These are phyloP conservation scores for Albugo candida DNA, from an alignment of 352 stramenopile species.

Conservation along the genomic window DNA sequence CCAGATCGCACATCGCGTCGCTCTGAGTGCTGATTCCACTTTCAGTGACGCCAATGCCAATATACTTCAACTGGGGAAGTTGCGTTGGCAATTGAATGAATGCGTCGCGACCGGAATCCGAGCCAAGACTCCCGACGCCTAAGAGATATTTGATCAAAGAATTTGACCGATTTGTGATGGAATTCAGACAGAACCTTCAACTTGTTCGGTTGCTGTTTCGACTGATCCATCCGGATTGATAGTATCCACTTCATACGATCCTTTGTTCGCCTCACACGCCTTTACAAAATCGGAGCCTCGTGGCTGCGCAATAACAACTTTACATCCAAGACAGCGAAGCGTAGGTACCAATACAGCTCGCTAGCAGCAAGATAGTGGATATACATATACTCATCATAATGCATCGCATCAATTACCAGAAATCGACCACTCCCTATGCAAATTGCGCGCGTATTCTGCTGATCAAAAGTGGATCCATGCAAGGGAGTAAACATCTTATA, in stretches of 20 bases:
- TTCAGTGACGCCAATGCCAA: conserved; percentile 52
- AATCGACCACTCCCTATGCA: conserved; percentile 60
- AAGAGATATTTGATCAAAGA: neutral
- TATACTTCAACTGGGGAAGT: conserved; percentile 19
- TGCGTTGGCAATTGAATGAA: conserved; percentile 21
- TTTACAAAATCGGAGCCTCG: conserved; percentile 30
- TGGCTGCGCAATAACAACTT: conserved; percentile 43
- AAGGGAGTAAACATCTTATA: neutral
- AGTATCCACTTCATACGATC: conserved; percentile 46
- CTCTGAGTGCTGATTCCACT: conserved; percentile 15
- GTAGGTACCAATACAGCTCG: conserved; percentile 39
- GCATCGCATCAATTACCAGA: conserved; percentile 15
- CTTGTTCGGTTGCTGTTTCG: conserved; percentile 15
- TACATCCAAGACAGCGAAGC: conserved; percentile 15
- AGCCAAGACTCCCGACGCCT: conserved; percentile 19
- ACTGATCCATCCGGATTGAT: conserved; percentile 26
- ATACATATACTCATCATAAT: neutral
- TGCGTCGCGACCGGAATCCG: conserved; percentile 10
- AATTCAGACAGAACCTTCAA: conserved; percentile 8
- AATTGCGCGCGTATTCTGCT: conserved; percentile 9
- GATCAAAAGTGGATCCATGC: neutral
- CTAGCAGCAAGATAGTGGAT: conserved; percentile 5
- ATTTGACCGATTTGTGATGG: neutral
- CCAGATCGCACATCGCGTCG: conserved; percentile 25
- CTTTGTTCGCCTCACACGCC: conserved; percentile 12